These are phyloP conservation scores for Exutisphaerella laricina DNA, from an alignment of 2,329 filamentous ascomycete genomes.

Conservation along the genomic window DNA sequence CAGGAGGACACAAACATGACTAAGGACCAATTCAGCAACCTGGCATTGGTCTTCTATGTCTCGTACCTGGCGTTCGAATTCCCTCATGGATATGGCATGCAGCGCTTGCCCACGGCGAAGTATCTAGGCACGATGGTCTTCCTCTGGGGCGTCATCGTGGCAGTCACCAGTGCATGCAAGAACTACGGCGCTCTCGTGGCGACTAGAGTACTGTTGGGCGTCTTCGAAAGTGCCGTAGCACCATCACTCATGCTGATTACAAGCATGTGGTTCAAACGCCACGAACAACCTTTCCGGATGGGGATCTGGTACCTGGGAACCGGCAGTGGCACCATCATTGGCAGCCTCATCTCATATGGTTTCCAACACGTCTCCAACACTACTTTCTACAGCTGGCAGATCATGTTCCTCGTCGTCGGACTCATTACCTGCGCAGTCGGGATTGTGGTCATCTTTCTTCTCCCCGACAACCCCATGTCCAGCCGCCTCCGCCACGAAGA, in stretches of 20 bases:
- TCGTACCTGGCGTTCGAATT: slow-evolving; percentile 37
- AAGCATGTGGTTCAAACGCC: slow-evolving; percentile 38
- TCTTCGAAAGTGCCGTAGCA: slow-evolving; percentile 51
- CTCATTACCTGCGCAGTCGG: slow-evolving; percentile 39
- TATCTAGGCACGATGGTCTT: slow-evolving; percentile 43
- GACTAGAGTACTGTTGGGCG: slow-evolving; percentile 48
- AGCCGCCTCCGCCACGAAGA: slow-evolving; percentile 27
- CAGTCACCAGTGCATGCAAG: slow-evolving; percentile 46
- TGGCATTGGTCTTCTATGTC: slow-evolving; percentile 35
- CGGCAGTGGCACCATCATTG: slow-evolving; percentile 49
- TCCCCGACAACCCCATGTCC: slow-evolving; percentile 31
- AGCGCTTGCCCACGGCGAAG: slow-evolving; percentile 50
- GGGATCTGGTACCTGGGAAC: slow-evolving; percentile 64
- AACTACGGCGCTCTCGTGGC: slow-evolving; percentile 48
- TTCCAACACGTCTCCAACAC: slow-evolving; percentile 42
- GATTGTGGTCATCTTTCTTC: slow-evolving; percentile 26
- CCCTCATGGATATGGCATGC: slow-evolving; percentile 46
- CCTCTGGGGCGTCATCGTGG: slow-evolving; percentile 46
- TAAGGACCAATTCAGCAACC: slow-evolving; percentile 34
- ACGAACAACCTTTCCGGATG: slow-evolving; percentile 57
- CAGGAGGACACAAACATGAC: slow-evolving; percentile 34
- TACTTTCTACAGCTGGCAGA: slow-evolving; percentile 47
- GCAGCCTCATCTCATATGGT: slow-evolving; percentile 52
- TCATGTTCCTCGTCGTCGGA: slow-evolving; percentile 46
- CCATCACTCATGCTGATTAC: slow-evolving; percentile 53